Base-by-base conservation (phyloP, 106 monocot genomes). In the Allium cepa region DNA sequence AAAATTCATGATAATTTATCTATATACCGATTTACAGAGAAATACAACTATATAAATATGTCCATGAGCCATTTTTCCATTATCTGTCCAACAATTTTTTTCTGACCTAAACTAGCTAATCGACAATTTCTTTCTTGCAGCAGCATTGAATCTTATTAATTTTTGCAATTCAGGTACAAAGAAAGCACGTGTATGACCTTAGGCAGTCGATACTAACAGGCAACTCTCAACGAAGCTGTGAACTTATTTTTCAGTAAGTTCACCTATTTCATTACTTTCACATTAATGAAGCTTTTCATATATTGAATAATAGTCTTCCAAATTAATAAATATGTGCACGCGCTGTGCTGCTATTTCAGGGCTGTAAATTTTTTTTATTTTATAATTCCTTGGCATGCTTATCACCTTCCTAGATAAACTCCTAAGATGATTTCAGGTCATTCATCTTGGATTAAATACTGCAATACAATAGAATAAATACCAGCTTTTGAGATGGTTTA, bases 141-240 rank as follows among this genome's bases (percentile, higher is more conserved):
- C 58, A 49, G 14, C 15, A 63, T 10, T 17, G 17, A 13, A 50
- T 63, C 48, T 49, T 15, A 17, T 65, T 16, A 48, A 17, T 47
- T 15, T 12, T 65, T 50, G 12, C 2, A 28, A 22, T 71, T 72
- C 66, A 99, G 97, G 92, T 99, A 45, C 97, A 99, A 84, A 87
- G 97, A 69, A 92, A 90, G 77, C 97, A 99, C 83, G 92, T 99
- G 1, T 99, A 99, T 74, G 77, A 85, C 47, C 89, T 99, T 65
- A 87, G 97, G 75, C 97, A 99, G 49, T 76, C 82, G 69, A 90
- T 92, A 74, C 71, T 99, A 56, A 84, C 89, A 4, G 97, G 97
- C 66, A 83, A 92, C 53, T 67, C 82, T 75, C 84, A 81, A 63
- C 92, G 89, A 69, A 87, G 80, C 56, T 71, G 78, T 63, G 92